Base-by-base conservation (phyloP, 805 yeast genomes). In the Candida tallmaniae region DNA sequence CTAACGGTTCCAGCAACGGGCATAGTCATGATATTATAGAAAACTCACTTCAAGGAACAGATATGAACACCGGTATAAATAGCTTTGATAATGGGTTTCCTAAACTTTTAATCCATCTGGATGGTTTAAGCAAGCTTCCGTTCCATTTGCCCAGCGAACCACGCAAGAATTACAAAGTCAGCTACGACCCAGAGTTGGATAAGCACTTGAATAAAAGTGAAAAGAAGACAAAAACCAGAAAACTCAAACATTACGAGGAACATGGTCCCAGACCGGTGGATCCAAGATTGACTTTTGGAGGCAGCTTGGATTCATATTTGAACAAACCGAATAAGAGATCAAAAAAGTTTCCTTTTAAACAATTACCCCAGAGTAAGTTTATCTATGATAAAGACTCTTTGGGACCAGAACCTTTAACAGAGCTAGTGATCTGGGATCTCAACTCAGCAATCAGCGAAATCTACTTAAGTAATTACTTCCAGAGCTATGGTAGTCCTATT, bases 351-450 rank as follows among this genome's bases (percentile, higher is more conserved):
- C 70, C 70, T 0, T 67, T 55, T 47, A 69, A 64, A 40, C 64
- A 65, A 13, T 56, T 71, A 11, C 67, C 70, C 0, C 56, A 56
- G 20, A 60, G 74, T 2, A 63, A 62, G 38, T 70, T 68, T 44
- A 45, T 54, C 4, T 84, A 70, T 52, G 95, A 87, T 53, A 70
- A 78, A 38, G 68, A 80, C 48, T 84, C 94, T 0, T 51, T 85
- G 9, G 94, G 93, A 0, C 79, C 82, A 0, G 75, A 79, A 12
- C 96, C 95, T 0, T 69, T 78, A 3, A 61, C 74, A 6, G 88
- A 82, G 47, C 55, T 88, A 24, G 74, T 87, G 1, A 66, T 85
- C 4, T 80, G 85, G 73, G 82, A 80, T 13, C 62, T 80, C 32
- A 80, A 85, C 3, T 48, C 70, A 2, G 61, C 74, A 3, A 66